Evolutionary conservation across 352 stramenopile genomes (phyloP), one percentile per base, ranked within the genome.

Genomic region (Globisporangium spiculum): DNA sequence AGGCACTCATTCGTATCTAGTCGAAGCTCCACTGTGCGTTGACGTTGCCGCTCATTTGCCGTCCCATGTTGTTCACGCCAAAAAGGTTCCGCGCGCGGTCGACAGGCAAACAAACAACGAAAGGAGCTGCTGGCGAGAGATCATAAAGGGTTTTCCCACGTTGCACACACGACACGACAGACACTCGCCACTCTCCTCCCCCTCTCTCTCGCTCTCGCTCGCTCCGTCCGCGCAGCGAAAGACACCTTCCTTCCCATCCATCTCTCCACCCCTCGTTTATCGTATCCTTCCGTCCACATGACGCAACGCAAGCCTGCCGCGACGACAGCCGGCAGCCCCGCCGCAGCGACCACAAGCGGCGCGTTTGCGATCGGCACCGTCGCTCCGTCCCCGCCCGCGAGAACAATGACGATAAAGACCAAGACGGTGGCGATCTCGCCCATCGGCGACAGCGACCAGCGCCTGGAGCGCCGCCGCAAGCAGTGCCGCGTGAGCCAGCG

Each of bases 401-500:
- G 41, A 1, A 1, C 36, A 1, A 18, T 41, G 3, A 0, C 56
- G 46, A 26, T 48, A 7, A 34, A 24, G 38, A 22, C 27, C 22
- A 24, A 56, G 54, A 38, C 54, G 36, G 52, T 66, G 24, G 20
- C 38, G 27, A 46, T 60, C 22, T 59, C 52, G 20, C 69, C 61
- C 10, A 6, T 55, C 48, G 16, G 55, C 26, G 16, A 64, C 52
- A 58, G 34, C 38, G 73, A 74, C 22, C 55, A 75, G 32, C 74
- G 76, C 18, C 74, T 72, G 8, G 81, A 83, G 36, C 78, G 78
- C 30, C 75, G 82, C 0, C 83, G 81, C 34, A 72, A 74, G 32
- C 83, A 93, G 69, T 86, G 83, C 66, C 83, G 85, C 58, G 76
- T 86, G 67, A 91, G 76, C 72, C 85, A 93, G 66, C 78, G 83